Evolutionary conservation across 1,284 basidiomycete genomes (phyloP).

Genomic region (Puccinia novopanici): DNA sequence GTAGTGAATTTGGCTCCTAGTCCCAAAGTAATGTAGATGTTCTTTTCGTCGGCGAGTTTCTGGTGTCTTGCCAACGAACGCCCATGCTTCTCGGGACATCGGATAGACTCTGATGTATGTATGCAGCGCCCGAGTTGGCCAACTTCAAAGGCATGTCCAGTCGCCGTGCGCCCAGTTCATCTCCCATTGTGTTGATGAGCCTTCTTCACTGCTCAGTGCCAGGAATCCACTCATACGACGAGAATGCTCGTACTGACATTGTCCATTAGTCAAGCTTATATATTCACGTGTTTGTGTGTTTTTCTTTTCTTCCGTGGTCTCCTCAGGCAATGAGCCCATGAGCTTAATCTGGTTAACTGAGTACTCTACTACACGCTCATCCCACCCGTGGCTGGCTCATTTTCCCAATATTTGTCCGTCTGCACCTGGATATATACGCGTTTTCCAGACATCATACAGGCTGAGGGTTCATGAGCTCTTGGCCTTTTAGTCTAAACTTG

Average conservation of each 20-base stretch:
- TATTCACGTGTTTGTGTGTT: not conserved
- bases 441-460: not conserved
- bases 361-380: not conserved
- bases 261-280: not conserved
- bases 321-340: not conserved
- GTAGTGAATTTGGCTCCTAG: no score
- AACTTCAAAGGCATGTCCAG: not conserved
- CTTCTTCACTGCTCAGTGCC: not conserved
- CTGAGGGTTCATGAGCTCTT: not conserved
- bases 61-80: not conserved
- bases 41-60: not conserved
- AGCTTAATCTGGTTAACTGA: not conserved
- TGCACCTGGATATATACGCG: not conserved
- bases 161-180: conserved; percentile 3
- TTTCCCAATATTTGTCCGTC: not conserved
- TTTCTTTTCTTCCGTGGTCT: not conserved
- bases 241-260: not conserved
- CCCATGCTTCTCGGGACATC: no score
- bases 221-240: not conserved
- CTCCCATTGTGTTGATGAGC: not conserved
- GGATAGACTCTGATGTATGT: not conserved
- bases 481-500: not conserved
- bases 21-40: not conserved
- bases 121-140: not conserved
- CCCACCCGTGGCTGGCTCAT: no score